Evolutionary conservation across 2,329 filamentous ascomycete genomes (phyloP).

Genomic region (Talaromyces verruculosus): DNA sequence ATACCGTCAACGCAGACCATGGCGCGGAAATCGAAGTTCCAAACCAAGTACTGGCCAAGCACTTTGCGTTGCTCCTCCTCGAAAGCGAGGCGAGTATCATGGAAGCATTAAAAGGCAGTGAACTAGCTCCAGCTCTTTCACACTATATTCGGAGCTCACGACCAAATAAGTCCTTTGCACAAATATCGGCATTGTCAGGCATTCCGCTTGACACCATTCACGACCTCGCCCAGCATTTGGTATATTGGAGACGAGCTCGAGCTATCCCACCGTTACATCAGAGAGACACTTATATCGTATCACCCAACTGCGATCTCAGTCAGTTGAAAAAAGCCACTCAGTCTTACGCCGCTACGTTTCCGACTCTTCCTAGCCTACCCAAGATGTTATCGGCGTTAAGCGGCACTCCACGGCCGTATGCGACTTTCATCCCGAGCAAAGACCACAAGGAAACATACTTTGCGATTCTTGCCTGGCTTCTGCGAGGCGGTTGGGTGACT

Average conservation of each 20-base stretch:
- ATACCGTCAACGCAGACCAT: slow-evolving; percentile 71
- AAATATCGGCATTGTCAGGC: slow-evolving; percentile 60
- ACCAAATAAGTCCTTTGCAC: slow-evolving; percentile 68
- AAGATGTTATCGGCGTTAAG: slow-evolving; percentile 86
- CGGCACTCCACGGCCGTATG: slow-evolving; percentile 76
- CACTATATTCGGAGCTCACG: slow-evolving; percentile 64
- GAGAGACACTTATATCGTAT: slow-evolving; percentile 86
- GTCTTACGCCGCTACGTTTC: slow-evolving; percentile 75
- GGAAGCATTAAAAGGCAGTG: slow-evolving; percentile 65
- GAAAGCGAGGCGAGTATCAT: slow-evolving; percentile 80
- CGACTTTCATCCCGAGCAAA: slow-evolving; percentile 79
- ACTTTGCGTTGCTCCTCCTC: slow-evolving; percentile 82
- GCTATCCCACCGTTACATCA: slow-evolving; percentile 88
- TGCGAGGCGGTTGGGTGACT: slow-evolving; percentile 89
- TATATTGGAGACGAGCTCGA: slow-evolving; percentile 92
- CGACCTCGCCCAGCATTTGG: slow-evolving; percentile 85
- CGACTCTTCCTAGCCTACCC: slow-evolving; percentile 76
- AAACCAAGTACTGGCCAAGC: slow-evolving; percentile 68
- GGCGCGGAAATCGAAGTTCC: slow-evolving; percentile 57
- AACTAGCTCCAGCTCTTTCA: slow-evolving; percentile 72
- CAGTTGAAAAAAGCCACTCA: slow-evolving; percentile 67
- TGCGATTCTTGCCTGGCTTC: slow-evolving; percentile 87
- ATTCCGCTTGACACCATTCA: slow-evolving; percentile 79
- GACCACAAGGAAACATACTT: slow-evolving; percentile 86
- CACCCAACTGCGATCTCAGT: slow-evolving; percentile 79